phyloP scores from a whole-genome alignment of 2,329 filamentous ascomycete genomes.

The Botrytis elliptica region DNA sequence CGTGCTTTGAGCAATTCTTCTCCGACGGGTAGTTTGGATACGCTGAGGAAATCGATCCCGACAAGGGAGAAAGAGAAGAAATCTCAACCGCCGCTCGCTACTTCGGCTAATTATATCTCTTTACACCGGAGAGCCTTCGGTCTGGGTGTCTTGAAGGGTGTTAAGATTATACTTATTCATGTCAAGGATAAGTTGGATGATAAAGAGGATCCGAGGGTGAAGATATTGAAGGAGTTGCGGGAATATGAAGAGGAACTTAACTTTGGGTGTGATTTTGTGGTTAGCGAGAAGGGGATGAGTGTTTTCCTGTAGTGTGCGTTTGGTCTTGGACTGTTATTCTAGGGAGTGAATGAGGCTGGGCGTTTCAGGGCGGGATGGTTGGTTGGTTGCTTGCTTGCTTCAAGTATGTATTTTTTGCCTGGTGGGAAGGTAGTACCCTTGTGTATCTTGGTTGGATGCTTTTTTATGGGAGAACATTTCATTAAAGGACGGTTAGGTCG shows the following conservation, averaged over 20 bases:
- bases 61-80: not conserved
- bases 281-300: conserved; percentile 40
- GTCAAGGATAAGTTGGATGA: conserved; percentile 84
- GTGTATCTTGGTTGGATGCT: not conserved
- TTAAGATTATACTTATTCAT: conserved; percentile 87
- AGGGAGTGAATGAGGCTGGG: not conserved
- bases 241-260: conserved; percentile 55
- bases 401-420: not conserved
- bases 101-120: not conserved
- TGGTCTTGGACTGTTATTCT: not conserved
- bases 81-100: not conserved
- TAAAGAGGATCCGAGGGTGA: conserved; percentile 60
- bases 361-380: not conserved
- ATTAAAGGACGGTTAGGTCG: not conserved
- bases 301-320: not conserved
- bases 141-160: conserved; percentile 53
- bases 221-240: conserved; percentile 67
- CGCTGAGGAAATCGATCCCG: not conserved
- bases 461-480: not conserved
- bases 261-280: conserved; percentile 76
- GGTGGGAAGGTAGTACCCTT: not conserved
- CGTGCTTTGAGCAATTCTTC: not conserved
- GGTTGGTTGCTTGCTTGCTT: not conserved
- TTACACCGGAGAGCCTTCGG: not conserved
- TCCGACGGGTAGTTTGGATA: not conserved